phyloP scores from a whole-genome alignment of 495 filamentous ascomycete species.

The Evernia prunastri region DNA sequence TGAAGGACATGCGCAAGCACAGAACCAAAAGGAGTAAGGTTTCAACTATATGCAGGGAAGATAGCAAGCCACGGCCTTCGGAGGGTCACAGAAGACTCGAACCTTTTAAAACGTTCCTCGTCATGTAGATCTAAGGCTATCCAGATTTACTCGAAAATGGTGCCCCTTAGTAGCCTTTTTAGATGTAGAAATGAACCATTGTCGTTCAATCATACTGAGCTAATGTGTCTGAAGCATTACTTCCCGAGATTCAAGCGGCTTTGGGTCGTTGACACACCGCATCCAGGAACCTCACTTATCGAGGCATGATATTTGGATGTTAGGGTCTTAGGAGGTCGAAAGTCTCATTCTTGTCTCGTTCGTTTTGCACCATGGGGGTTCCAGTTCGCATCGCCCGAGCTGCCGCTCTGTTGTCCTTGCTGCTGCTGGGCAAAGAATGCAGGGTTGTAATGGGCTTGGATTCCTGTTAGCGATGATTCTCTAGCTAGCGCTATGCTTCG shows the following conservation, averaged over 20 bases:
- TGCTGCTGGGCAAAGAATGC: slow-evolving; percentile 68
- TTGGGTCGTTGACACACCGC: not conserved
- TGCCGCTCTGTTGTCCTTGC: slow-evolving; percentile 31
- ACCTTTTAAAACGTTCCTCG: not conserved
- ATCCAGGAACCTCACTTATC: not conserved
- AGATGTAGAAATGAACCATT: not conserved
- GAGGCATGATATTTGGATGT: not conserved
- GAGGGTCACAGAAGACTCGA: not conserved
- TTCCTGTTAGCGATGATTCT: slow-evolving; percentile 24
- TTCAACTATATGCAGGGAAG: not conserved
- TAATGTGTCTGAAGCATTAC: not conserved
- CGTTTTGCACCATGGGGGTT: slow-evolving; percentile 83
- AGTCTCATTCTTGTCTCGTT: slow-evolving; percentile 55
- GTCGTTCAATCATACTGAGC: not conserved
- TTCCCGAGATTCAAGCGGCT: not conserved
- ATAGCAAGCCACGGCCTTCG: not conserved
- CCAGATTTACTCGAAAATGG: not conserved
- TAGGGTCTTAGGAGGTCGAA: not conserved
- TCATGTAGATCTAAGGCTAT: not conserved
- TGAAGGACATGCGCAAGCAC: not conserved
- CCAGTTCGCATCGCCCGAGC: slow-evolving; percentile 54
- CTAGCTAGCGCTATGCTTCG: slow-evolving; percentile 20
- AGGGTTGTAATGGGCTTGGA: slow-evolving; percentile 69
- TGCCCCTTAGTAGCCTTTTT: not conserved
- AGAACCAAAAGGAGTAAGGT: not conserved